Evolutionary conservation across 352 stramenopile species (phyloP).

Genomic region (Phytophthora cactorum): DNA sequence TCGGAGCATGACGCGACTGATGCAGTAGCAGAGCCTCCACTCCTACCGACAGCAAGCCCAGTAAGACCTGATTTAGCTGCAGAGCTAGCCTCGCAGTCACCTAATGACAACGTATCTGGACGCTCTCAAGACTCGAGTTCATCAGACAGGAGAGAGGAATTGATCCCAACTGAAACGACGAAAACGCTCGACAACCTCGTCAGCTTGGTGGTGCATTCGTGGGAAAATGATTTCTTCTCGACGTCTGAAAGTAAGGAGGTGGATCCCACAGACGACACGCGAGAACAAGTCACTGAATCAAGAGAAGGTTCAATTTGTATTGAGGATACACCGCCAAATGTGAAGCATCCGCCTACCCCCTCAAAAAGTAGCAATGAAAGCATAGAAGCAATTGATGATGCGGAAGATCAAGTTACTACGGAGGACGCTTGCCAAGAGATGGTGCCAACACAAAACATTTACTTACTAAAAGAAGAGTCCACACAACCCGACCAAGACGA

Average conservation of each 20-base stretch:
- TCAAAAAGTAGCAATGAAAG: conserved; percentile 4
- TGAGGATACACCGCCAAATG: background rate
- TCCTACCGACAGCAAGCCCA: conserved; percentile 15
- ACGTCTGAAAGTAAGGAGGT: background rate
- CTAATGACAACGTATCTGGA: background rate
- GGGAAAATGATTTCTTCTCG: conserved; percentile 42
- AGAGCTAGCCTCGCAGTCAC: background rate
- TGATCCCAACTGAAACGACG: conserved; percentile 13
- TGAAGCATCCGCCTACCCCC: background rate
- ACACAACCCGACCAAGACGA: conserved; percentile 10
- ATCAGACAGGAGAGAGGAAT: background rate
- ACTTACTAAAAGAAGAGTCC: background rate
- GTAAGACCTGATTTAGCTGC: conserved; percentile 4
- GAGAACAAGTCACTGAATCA: conserved; percentile 5
- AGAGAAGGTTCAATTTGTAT: background rate
- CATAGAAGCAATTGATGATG: background rate
- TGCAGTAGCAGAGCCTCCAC: conserved; percentile 7
- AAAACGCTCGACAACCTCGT: conserved; percentile 50
- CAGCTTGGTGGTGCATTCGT: conserved; percentile 58
- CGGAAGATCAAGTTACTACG: background rate
- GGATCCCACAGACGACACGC: background rate
- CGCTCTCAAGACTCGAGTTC: conserved; percentile 8
- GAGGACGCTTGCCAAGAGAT: background rate
- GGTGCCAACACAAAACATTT: background rate
- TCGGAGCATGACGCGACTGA: background rate